Evolutionary conservation across 129 eudicot species (phyloP).

Genomic region (Chrysanthemum lavandulifolium): DNA sequence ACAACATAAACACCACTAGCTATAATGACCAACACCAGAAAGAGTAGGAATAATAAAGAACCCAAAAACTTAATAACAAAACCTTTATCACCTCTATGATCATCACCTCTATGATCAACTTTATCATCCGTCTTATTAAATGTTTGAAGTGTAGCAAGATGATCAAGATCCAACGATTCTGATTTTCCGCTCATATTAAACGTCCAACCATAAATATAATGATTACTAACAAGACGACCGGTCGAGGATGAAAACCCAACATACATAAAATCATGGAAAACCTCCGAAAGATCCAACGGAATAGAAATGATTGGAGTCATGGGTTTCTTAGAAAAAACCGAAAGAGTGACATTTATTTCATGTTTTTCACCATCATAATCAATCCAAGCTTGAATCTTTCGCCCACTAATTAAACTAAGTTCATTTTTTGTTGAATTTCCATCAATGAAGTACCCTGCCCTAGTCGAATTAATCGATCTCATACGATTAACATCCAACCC

Average conservation of each 20-base stretch:
- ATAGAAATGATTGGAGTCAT: slow-evolving; percentile 43
- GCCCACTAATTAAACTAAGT: slow-evolving; percentile 46
- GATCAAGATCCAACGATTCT: slow-evolving; percentile 26
- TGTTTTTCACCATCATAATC: slow-evolving; percentile 48
- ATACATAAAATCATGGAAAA: slow-evolving; percentile 52
- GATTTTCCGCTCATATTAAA: slow-evolving; percentile 57
- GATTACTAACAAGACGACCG: slow-evolving; percentile 56
- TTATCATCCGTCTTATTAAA: slow-evolving; percentile 30
- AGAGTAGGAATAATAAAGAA: background rate
- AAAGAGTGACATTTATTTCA: slow-evolving; percentile 41
- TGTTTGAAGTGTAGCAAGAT: slow-evolving; percentile 35
- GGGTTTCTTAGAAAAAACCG: slow-evolving; percentile 48
- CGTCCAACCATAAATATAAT: slow-evolving; percentile 73
- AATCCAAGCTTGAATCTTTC: slow-evolving; percentile 56
- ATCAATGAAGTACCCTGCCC: slow-evolving; percentile 42
- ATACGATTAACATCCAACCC: slow-evolving; percentile 56
- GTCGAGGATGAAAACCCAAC: slow-evolving; percentile 78
- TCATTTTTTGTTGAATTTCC: slow-evolving; percentile 33
- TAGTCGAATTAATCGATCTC: slow-evolving; percentile 38
- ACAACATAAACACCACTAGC: slow-evolving; percentile 11
- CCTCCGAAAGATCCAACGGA: slow-evolving; percentile 47
- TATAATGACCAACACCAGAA: slow-evolving; percentile 2
- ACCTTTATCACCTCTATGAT: slow-evolving; percentile 20
- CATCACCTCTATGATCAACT: no score
- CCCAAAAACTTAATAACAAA: slow-evolving; percentile 27